phyloP scores from a whole-genome alignment of 257 asterid genomes.

The Nicotiana sylvestris region DNA sequence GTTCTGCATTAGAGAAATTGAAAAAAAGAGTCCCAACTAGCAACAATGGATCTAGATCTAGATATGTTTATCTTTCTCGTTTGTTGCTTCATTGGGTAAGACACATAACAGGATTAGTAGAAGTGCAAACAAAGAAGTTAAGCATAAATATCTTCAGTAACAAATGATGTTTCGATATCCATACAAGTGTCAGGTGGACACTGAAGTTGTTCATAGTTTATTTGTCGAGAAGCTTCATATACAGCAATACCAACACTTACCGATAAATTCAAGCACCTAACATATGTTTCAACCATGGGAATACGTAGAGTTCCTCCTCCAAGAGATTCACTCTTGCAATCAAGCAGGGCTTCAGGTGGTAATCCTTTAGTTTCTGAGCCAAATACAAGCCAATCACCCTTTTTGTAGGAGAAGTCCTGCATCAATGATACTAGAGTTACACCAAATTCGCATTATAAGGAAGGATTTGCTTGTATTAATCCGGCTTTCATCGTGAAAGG shows the following conservation, averaged over 20 bases:
- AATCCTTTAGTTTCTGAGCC: constrained; percentile 89
- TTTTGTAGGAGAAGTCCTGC: constrained; percentile 81
- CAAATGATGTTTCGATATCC: constrained; percentile 33
- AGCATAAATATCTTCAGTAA: constrained; percentile 80
- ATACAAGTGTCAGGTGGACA: constrained; percentile 38
- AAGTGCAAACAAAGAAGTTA: background rate
- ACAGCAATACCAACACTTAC: constrained; percentile 91
- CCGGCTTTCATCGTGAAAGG: background rate
- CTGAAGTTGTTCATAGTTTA: constrained; percentile 74
- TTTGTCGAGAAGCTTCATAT: constrained; percentile 89
- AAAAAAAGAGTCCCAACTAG: background rate
- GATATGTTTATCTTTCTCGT: background rate
- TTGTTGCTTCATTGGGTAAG: background rate
- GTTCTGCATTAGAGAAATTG: background rate
- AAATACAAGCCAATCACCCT: constrained; percentile 95
- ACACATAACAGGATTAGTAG: background rate
- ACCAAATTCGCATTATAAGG: background rate
- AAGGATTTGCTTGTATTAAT: background rate
- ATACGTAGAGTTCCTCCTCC: constrained; percentile 83
- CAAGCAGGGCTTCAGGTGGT: constrained; percentile 74
- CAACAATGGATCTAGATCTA: background rate
- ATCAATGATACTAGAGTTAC: background rate
- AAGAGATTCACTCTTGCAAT: constrained; percentile 49
- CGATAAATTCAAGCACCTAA: constrained; percentile 86
- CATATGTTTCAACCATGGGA: constrained; percentile 93